These are phyloP conservation scores for Platanus orientalis DNA, from an alignment of 164 flowering plant genomes.

Conservation along the genomic window DNA sequence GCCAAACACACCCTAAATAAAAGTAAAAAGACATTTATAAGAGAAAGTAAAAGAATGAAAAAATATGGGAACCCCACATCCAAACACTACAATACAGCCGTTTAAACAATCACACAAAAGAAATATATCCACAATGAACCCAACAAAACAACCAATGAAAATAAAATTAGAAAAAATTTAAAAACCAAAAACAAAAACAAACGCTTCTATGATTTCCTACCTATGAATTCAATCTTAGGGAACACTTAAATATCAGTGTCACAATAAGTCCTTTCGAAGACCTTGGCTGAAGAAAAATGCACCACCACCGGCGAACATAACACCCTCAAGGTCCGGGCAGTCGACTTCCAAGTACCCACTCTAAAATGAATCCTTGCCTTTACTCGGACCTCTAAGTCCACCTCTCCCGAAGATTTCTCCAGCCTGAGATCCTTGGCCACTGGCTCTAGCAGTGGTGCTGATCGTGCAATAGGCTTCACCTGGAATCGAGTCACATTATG, in stretches of 20 bases:
- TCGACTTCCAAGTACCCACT: constrained; percentile 55
- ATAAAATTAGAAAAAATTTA: too few relatives aligned
- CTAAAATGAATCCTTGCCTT: constrained; percentile 55
- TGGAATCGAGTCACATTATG: constrained; percentile 38
- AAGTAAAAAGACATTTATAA: too few relatives aligned
- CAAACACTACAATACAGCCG: too few relatives aligned
- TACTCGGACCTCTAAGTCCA: constrained; percentile 39
- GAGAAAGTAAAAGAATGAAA: too few relatives aligned
- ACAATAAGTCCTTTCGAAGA: constrained; percentile 34
- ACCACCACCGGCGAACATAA: constrained; percentile 36
- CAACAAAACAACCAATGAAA: too few relatives aligned
- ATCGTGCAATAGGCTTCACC: constrained; percentile 25
- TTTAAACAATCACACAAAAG: too few relatives aligned
- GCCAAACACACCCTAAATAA: too few relatives aligned
- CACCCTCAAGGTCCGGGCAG: constrained; percentile 32
- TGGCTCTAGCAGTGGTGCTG: constrained; percentile 21
- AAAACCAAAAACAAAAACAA: too few relatives aligned
- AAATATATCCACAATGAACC: too few relatives aligned
- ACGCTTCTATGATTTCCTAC: too few relatives aligned
- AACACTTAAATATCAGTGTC: constrained; percentile 35
- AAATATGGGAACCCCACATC: too few relatives aligned
- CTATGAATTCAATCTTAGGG: too few relatives aligned
- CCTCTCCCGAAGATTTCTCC: constrained; percentile 33
- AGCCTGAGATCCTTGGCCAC: constrained; percentile 34
- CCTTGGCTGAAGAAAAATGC: constrained; percentile 25